Evolutionary conservation across 1,284 basidiomycete species (phyloP).

Genomic region (Flammula alnicola): DNA sequence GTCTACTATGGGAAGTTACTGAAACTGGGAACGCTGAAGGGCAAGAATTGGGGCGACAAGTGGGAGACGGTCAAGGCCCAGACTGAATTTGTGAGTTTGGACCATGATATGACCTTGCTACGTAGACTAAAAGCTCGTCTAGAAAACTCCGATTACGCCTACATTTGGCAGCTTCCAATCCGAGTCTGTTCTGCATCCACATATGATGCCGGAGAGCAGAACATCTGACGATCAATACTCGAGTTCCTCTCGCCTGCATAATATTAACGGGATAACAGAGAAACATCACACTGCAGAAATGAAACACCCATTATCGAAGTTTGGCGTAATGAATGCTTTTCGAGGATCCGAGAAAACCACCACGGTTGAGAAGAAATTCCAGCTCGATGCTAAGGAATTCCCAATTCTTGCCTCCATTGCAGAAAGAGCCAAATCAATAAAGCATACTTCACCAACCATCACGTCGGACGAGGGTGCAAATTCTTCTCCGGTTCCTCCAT

Average conservation of each 20-base stretch:
- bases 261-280: neutral
- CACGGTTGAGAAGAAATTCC: constrained; percentile 2
- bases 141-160: constrained; percentile 12
- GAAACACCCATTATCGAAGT: neutral
- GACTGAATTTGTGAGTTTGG: constrained; percentile 42
- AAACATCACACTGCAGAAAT: neutral
- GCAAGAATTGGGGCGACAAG: constrained; percentile 75
- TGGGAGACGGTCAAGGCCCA: constrained; percentile 72
- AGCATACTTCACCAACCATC: constrained; percentile 7
- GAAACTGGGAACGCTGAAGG: constrained; percentile 78
- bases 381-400: constrained; percentile 12
- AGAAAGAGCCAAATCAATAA: constrained; percentile 1
- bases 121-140: too few species aligned
- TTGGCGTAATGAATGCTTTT: neutral
- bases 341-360: neutral
- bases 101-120: neutral
- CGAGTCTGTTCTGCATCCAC: constrained; percentile 14
- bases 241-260: constrained; percentile 6
- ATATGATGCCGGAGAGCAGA: neutral
- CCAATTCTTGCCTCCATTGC: constrained; percentile 13
- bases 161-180: constrained; percentile 19
- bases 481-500: constrained; percentile 25
- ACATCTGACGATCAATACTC: constrained; percentile 11
- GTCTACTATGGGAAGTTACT: constrained; percentile 80
- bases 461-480: constrained; percentile 17